Evolutionary conservation across 768 basidiomycete species (phyloP), one percentile per base, ranked within the genome.

Genomic region (Suillus occidentalis): DNA sequence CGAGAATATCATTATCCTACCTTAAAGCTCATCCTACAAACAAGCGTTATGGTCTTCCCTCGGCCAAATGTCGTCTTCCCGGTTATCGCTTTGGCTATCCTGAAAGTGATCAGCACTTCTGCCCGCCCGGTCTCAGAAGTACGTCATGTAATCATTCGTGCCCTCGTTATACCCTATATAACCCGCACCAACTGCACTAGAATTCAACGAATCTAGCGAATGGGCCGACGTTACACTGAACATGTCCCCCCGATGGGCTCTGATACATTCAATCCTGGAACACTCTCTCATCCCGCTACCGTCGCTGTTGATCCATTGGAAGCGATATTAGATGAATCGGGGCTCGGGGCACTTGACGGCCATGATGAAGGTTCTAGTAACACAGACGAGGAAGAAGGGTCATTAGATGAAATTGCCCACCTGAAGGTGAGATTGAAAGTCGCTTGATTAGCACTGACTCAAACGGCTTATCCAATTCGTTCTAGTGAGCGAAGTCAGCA

Each of bases 221-320:
- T 18, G 25, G 16, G 50, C 62, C 62, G 56, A 28, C 25, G 53
- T 25, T 58, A 53, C 28, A 8, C 47, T 31, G 25, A 60, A 10
- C 56, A 60, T 37, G 50, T 65, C 8, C 62, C 65, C 43, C 65
- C 62, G 31, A 36, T 55, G 12, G 65, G 62, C 25, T 65, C 62
- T 8, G 52, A 65, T 43, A 65, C 50, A 22, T 63, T 63, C 53
- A 63, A 65, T 53, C 61, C 65, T 43, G 62, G 65, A 36, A 65
- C 65, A 14, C 61, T 65, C 20, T 65, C 62, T 42, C 65, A 65
- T 63, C 65, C 65, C 6, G 50, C 36, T 14, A 62, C 47, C 39
- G 45, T 65, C 13, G 61, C 43, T 4, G 60, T 49, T 10, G 55
- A 50, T 25, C 64, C 64, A n/a, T 31, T 53, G 14, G 52, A 65